Base-by-base conservation (phyloP, 352 stramenopile genomes). In the Phytopythium aichiense region DNA sequence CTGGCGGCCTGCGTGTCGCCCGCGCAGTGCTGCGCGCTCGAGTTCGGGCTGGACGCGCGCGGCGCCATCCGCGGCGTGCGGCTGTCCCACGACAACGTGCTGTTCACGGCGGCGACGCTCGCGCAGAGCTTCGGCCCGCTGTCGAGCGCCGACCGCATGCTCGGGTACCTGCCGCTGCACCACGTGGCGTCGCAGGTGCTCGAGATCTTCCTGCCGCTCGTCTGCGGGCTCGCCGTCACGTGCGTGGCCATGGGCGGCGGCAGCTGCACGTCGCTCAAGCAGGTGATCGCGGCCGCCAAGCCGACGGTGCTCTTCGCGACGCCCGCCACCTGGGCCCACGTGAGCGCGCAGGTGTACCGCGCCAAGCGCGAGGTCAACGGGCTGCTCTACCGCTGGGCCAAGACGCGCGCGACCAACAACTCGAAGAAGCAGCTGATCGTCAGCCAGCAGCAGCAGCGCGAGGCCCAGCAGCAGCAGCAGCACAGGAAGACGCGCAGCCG, bases 31-130 rank as follows among this genome's bases (percentile, higher is more conserved):
- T 91, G 79, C 43, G 55, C 83, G 38, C 63, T 94, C 22, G 60
- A 73, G 6, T 94, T 94, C 42, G 79, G 74, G 20, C 91, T 91
- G 60, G 81, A 94, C 58, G 65, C 65, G 13, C 30, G 61, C 0
- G 84, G 84, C 1, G 48, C 58, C 6, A 67, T 92, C 37, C 79
- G 79, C 25, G 82, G 70, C 11, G 72, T 69, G 3, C 78, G 79
- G 40, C 50, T 95, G 0, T 89, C 84, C n/a, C 86, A 95, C 56
- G 84, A 95, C 71, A 95, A 95, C 38, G 74, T 90, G 12, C 72
- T 95, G 50, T 95, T 92, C 63, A 92, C 86, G 9, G 81, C 84
- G 11, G 69, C 78, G 16, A 80, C 78, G 2, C 72, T 95, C 35
- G 82, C 83, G 2, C 61, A 64, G 9, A 79, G 77, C 58, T 86